Evolutionary conservation across 257 asterid species (phyloP).

Genomic region (Ocimum tenuiflorum): DNA sequence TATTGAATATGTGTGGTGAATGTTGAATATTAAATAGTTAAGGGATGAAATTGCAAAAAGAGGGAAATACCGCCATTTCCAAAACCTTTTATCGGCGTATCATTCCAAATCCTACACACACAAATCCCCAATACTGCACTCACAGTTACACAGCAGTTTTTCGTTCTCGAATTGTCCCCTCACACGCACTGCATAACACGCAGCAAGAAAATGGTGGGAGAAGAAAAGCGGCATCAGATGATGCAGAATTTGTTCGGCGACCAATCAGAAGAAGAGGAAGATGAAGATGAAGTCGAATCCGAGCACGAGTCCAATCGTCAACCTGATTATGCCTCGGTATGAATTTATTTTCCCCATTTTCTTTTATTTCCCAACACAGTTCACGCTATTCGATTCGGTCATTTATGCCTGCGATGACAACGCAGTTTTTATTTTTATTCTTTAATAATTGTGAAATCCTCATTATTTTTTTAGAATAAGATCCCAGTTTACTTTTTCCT

Average conservation of each 20-base stretch:
- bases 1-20: too few species aligned
- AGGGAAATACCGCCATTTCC: too few species aligned
- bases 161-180: too few species aligned
- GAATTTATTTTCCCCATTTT: background rate
- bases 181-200: background rate
- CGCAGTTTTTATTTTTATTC: background rate
- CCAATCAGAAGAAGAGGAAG: constrained; percentile 92
- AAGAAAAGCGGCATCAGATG: constrained; percentile 98
- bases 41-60: too few species aligned
- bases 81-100: too few species aligned
- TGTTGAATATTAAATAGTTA: too few species aligned
- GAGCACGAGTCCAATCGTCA: constrained; percentile 94
- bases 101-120: too few species aligned
- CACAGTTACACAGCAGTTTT: background rate
- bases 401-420: constrained; percentile 1
- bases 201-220: constrained; percentile 69
- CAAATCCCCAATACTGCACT: too few species aligned
- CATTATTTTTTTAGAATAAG: too few species aligned
- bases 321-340: constrained; percentile 73
- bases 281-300: constrained; percentile 86
- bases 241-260: constrained; percentile 98
- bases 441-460: too few species aligned
- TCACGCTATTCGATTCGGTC: background rate
- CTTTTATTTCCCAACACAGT: background rate
- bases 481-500: too few species aligned